These are phyloP conservation scores for Saccharata proteae DNA, from an alignment of 2,329 filamentous ascomycete species.

Conservation along the genomic window DNA sequence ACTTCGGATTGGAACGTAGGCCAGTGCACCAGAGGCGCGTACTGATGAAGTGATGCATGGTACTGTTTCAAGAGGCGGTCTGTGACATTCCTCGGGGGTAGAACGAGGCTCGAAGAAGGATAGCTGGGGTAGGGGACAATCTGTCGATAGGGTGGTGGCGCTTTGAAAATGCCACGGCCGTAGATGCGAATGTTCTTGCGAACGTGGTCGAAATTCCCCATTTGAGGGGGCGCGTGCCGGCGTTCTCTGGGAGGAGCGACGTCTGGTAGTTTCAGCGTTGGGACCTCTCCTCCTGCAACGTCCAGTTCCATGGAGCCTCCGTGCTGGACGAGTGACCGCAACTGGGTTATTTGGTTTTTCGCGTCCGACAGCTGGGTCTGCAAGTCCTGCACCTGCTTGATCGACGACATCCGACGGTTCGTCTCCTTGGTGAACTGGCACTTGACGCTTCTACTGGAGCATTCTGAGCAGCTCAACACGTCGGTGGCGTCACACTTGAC, in stretches of 20 bases:
- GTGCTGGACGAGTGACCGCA: conserved; percentile 52
- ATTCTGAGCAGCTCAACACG: conserved; percentile 91
- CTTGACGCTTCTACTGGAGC: conserved; percentile 89
- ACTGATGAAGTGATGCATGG: conserved; percentile 61
- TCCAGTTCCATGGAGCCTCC: conserved; percentile 35
- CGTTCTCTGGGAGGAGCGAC: conserved; percentile 30
- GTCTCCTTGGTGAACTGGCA: conserved; percentile 99
- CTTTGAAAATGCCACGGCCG: conserved; percentile 68
- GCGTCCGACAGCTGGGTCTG: conserved; percentile 80
- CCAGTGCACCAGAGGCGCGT: conserved; percentile 82
- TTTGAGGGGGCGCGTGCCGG: conserved; percentile 39
- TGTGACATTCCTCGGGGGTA: conserved; percentile 58
- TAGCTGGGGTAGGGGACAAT: conserved; percentile 32
- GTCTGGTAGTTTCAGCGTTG: conserved; percentile 21
- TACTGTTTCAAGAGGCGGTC: conserved; percentile 68
- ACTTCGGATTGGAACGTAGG: conserved; percentile 66
- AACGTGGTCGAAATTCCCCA: conserved; percentile 60
- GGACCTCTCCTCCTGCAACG: conserved; percentile 13
- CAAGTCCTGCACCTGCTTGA: conserved; percentile 96
- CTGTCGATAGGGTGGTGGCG: conserved; percentile 56
- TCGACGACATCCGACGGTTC: conserved; percentile 95
- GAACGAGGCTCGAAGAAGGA: conserved; percentile 38
- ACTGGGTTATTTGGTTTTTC: conserved; percentile 64
- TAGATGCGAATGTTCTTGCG: conserved; percentile 61
- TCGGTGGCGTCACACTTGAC: conserved; percentile 91